Base-by-base conservation (phyloP, 2,329 filamentous ascomycete genomes). In the Pyrenochaeta sp. region DNA sequence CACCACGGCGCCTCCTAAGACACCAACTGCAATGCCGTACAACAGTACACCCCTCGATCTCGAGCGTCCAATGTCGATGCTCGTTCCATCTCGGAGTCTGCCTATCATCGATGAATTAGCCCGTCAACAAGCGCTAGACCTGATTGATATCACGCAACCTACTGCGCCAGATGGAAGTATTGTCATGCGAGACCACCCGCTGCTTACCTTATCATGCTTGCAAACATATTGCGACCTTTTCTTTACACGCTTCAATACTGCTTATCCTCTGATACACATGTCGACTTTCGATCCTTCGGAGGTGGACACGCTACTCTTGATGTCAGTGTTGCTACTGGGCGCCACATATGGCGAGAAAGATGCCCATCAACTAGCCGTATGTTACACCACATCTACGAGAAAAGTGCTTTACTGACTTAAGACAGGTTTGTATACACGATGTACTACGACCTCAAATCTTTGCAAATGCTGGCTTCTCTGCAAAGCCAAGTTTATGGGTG, bases 301-400 rank as follows among this genome's bases (percentile, higher is more conserved):
- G 2, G 77, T 81, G 0, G 83, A 88, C 27, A 79, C 85, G 0
- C 72, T 88, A 0, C 77, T 88, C 0, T 76, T 89, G 0, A 74
- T 84, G 0, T 82, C 86, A 0, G 79, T 88, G 0, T 62, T 89
- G 2, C 77, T 87, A 2, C 80, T 89, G n/a, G 86, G 87, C 0
- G 86, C 86, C 0, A 88, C 86, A 0, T 89, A 88, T 62, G 81
- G 82, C 10, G 83, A 81, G 50, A 86, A 87, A 52, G 83, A 85
- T 39, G 81, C 84, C 0, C 86, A 89, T 62, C 82, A 87, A 50
- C 75, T 88, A 2, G 85, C 86, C 6, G 85, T 78, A 69, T 64
- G 72, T 68, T 36, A 28, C 43, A 28, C n/a, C 25, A 13, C 19
- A 6, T 19, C 25, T 28, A 27, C 36, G 24, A 37, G 25, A n/a